phyloP scores from a whole-genome alignment of 75 land plant genomes.

The Cunninghamia lanceolata region DNA sequence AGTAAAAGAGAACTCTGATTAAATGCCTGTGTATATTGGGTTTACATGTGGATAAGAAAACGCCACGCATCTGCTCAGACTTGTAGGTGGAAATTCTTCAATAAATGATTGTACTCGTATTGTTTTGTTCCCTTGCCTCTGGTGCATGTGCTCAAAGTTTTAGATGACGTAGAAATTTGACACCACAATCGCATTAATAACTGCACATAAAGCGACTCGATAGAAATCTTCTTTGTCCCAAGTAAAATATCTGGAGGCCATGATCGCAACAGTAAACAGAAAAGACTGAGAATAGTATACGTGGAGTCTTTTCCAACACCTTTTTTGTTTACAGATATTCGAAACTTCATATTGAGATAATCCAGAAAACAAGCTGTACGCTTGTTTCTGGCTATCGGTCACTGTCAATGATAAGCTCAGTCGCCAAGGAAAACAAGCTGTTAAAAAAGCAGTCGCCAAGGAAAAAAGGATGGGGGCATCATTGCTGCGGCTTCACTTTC shows the following conservation, averaged over 20 bases:
- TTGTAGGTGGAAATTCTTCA: no score
- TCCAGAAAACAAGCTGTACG: background rate
- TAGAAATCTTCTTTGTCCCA: background rate
- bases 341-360: background rate
- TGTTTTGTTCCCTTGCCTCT: no score
- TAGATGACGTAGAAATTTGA: no score
- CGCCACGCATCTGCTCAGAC: no score
- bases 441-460: slow-evolving; percentile 16
- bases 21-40: no score
- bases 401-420: background rate
- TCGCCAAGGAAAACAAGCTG: slow-evolving; percentile 21
- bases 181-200: no score
- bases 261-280: background rate
- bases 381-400: no score
- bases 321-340: background rate
- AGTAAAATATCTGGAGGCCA: background rate
- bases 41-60: no score
- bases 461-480: slow-evolving; percentile 49
- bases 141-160: no score
- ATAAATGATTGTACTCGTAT: no score
- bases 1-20: no score
- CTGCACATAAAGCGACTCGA: no score
- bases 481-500: slow-evolving; percentile 59
- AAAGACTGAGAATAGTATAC: background rate
- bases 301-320: background rate